Evolutionary conservation across 2,329 filamentous ascomycete genomes (phyloP).

Genomic region (Cadophora sp.): DNA sequence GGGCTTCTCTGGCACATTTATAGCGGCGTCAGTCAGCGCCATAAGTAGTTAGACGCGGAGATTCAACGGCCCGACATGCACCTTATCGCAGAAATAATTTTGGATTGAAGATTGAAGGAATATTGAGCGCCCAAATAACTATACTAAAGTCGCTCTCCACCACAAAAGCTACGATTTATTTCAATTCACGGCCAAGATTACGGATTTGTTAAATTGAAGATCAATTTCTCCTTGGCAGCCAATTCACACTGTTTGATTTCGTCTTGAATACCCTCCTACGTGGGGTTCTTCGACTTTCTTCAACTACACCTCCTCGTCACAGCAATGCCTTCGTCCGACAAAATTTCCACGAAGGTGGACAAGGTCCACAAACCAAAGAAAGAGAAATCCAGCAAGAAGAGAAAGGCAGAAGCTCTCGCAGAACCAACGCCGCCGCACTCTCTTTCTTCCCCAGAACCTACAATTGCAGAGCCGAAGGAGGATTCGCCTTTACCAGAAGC

Average conservation of each 20-base stretch:
- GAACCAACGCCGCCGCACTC: slow-evolving; percentile 20
- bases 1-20: background rate
- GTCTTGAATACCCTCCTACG: background rate
- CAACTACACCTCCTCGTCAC: background rate
- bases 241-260: background rate
- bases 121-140: background rate
- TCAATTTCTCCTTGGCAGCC: background rate
- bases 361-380: slow-evolving; percentile 39
- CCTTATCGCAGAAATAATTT: slow-evolving; percentile 23
- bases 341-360: slow-evolving; percentile 10
- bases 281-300: background rate
- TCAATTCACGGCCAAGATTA: background rate
- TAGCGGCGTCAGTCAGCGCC: background rate
- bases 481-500: slow-evolving; percentile 8
- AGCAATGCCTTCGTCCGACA: slow-evolving; percentile 15
- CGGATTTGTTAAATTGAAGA: too few species aligned
- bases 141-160: background rate
- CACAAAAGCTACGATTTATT: background rate
- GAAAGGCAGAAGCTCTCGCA: slow-evolving; percentile 35
- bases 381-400: slow-evolving; percentile 43
- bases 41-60: slow-evolving; percentile 9
- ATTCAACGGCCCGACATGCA: background rate
- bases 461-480: slow-evolving; percentile 4
- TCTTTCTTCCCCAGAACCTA: slow-evolving; percentile 17
- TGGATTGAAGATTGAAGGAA: background rate